Percentiles rank a stretch among this genome's conserved stretches.
These are phyloP conservation scores for Lichtheimia ornata DNA, from an alignment of 371 early-diverging fungal species.

Conservation along the genomic window DNA sequence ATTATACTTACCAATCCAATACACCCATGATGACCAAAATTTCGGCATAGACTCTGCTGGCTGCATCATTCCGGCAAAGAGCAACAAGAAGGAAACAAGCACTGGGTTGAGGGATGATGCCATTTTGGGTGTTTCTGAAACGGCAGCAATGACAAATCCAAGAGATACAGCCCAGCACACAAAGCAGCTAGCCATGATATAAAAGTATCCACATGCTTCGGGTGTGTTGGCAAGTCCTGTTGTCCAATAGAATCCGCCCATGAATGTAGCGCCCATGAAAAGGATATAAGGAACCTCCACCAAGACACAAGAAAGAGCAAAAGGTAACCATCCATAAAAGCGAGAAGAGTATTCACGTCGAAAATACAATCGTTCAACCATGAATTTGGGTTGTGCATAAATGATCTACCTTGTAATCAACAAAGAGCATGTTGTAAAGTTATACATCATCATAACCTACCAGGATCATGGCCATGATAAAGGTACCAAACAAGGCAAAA, in stretches of 20 bases:
- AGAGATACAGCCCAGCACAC: constrained; percentile 60
- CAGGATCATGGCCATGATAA: constrained; percentile 54
- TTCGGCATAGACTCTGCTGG: constrained; percentile 56
- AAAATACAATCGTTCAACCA: constrained; percentile 68
- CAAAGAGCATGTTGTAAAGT: not conserved
- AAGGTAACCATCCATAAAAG: constrained; percentile 69
- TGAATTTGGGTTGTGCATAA: constrained; percentile 66
- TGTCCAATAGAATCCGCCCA: constrained; percentile 65
- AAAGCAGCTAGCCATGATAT: constrained; percentile 51
- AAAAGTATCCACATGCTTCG: constrained; percentile 55
- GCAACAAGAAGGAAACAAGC: constrained; percentile 55
- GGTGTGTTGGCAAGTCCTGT: constrained; percentile 50
- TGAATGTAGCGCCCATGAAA: constrained; percentile 50
- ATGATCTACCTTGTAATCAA: constrained; percentile 40
- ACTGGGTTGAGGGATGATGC: constrained; percentile 66
- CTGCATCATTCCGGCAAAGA: constrained; percentile 68
- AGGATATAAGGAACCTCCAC: constrained; percentile 60
- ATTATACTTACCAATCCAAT: constrained; percentile 30
- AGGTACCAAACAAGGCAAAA: constrained; percentile 68
- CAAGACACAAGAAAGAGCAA: constrained; percentile 48
- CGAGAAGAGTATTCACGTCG: constrained; percentile 67
- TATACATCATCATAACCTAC: not conserved
- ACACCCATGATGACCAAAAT: constrained; percentile 74
- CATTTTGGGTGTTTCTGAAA: constrained; percentile 56
- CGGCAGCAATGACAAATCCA: constrained; percentile 65